These are phyloP conservation scores for Trichoderma erinaceum DNA, from an alignment of 495 filamentous ascomycete genomes.

Conservation along the genomic window DNA sequence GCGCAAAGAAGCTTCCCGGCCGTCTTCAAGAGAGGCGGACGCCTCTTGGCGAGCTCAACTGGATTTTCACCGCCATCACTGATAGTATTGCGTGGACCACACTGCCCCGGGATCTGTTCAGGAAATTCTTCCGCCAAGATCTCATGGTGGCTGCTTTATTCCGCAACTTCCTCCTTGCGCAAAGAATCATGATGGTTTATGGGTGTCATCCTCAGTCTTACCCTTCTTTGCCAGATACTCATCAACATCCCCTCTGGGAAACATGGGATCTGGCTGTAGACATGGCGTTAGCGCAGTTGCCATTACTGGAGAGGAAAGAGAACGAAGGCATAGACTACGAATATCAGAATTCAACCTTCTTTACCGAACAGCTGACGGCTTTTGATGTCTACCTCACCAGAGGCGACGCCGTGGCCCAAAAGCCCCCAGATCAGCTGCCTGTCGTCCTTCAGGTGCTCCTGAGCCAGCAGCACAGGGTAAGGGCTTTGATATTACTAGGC, in stretches of 20 bases:
- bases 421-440: constrained; percentile 86
- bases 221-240: constrained; percentile 82
- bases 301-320: constrained; percentile 66
- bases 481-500: constrained; percentile 86
- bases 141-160: constrained; percentile 99
- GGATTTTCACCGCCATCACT: constrained; percentile 99
- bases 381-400: constrained; percentile 95
- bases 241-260: constrained; percentile 90
- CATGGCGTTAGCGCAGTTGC: constrained; percentile 87
- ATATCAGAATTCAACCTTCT: constrained; percentile 92
- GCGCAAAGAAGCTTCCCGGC: constrained; percentile 76
- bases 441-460: constrained; percentile 94
- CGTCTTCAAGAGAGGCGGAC: constrained; percentile 88
- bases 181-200: constrained; percentile 91
- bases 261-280: constrained; percentile 98
- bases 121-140: constrained; percentile 94
- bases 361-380: constrained; percentile 92
- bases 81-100: constrained; percentile 99
- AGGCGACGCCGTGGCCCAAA: constrained; percentile 71
- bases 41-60: constrained; percentile 92
- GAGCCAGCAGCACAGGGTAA: constrained; percentile 89
- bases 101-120: constrained; percentile 80
- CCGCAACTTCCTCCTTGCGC: constrained; percentile 88
- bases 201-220: constrained; percentile 89
- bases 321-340: constrained; percentile 73